Percentiles rank a stretch among this genome's conserved stretches.
Evolutionary conservation across 108 stramenopile species (phyloP).

Genomic region (Cyclotella baltica): DNA sequence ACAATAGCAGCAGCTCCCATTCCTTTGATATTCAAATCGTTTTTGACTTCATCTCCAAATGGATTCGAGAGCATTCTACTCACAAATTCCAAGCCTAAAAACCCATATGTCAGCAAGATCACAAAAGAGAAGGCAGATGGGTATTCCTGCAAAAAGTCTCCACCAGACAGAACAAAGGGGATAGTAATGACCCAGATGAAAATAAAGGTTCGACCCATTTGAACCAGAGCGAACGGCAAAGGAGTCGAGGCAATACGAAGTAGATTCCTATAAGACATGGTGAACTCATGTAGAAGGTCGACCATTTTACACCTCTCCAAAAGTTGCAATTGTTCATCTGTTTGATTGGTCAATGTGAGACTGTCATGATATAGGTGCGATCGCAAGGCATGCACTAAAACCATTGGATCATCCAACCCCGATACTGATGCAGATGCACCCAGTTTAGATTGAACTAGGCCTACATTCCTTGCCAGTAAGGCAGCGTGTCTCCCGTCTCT

Average conservation of each 20-base stretch:
- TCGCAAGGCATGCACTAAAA: constrained; percentile 55
- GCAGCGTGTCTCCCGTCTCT: constrained; percentile 40
- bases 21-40: constrained; percentile 54
- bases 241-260: constrained; percentile 55
- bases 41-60: constrained; percentile 64
- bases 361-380: constrained; percentile 56
- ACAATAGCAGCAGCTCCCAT: constrained; percentile 49
- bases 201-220: constrained; percentile 71
- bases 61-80: constrained; percentile 71
- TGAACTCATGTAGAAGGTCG: constrained; percentile 56
- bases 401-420: constrained; percentile 48
- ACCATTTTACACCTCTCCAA: constrained; percentile 57
- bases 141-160: constrained; percentile 14
- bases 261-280: constrained; percentile 43
- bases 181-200: constrained; percentile 60
- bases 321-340: constrained; percentile 32
- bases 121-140: constrained; percentile 49
- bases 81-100: constrained; percentile 62
- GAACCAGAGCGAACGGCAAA: constrained; percentile 67
- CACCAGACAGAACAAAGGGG: constrained; percentile 44
- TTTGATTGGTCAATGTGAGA: neutral
- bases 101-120: constrained; percentile 71
- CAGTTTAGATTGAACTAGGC: neutral
- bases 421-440: neutral
- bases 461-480: constrained; percentile 36